Conservation (phyloP, 805 yeast genomes). For the Teunomyces funiuensis region DNA sequence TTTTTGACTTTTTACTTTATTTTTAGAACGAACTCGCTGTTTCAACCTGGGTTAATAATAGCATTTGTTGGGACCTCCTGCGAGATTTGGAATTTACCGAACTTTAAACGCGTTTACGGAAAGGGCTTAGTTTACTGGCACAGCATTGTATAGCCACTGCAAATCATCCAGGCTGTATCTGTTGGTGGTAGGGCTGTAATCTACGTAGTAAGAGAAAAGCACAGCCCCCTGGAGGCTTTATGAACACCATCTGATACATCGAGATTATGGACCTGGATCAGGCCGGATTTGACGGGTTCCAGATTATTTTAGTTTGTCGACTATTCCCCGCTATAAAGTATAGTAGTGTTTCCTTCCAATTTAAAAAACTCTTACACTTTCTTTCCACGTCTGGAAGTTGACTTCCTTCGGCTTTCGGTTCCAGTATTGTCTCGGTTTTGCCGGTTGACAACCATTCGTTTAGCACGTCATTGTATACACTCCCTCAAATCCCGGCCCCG, state of each 20-base stretch:
- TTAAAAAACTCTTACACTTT: no score
- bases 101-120: not conserved
- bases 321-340: not conserved
- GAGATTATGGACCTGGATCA: not conserved
- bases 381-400: not conserved
- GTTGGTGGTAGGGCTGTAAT: not conserved
- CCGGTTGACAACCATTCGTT: not conserved
- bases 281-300: constrained; percentile 1
- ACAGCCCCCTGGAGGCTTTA: no score
- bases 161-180: not conserved
- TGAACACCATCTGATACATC: no score
- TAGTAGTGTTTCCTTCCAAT: no score
- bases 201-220: not conserved
- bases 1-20: not conserved
- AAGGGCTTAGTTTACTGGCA: not conserved
- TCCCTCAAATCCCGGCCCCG: not conserved
- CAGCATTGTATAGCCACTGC: no score
- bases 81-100: not conserved
- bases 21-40: no score
- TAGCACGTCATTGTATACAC: not conserved
- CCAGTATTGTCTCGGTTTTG: not conserved
- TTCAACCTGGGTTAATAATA: no score
- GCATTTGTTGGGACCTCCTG: not conserved
- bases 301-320: not conserved
- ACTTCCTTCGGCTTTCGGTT: not conserved